phyloP scores from a whole-genome alignment of 805 yeast species.

The Metschnikowia corniflorae region DNA sequence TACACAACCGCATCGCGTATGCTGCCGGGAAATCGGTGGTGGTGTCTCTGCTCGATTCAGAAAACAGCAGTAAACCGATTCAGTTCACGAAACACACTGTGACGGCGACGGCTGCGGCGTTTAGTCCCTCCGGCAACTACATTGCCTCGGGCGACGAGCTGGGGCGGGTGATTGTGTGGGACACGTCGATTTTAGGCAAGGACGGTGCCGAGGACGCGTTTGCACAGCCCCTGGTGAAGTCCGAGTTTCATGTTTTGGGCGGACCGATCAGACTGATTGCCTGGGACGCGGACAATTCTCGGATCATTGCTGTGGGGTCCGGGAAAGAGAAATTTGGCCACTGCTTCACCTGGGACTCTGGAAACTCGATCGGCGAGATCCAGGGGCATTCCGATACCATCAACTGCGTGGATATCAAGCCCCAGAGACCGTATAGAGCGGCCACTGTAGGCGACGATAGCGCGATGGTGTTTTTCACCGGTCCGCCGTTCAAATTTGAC shows the following conservation, averaged over 20 bases:
- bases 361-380: conserved; percentile 95
- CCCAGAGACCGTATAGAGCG: conserved; percentile 87
- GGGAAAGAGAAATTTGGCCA: conserved; percentile 92
- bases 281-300: conserved; percentile 86
- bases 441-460: conserved; percentile 91
- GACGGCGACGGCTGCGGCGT: conserved; percentile 76
- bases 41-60: conserved; percentile 57
- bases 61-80: conserved; percentile 41
- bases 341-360: conserved; percentile 90
- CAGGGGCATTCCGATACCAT: conserved; percentile 85
- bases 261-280: conserved; percentile 81
- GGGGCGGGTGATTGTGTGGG: conserved; percentile 93
- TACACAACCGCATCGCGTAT: conserved; percentile 70
- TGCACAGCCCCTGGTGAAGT: conserved; percentile 58
- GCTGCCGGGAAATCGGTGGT: conserved; percentile 77
- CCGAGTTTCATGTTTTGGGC: conserved; percentile 73
- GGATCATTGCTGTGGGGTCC: conserved; percentile 91
- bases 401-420: conserved; percentile 80
- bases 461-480: conserved; percentile 76
- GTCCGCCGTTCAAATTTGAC: conserved; percentile 91
- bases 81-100: conserved; percentile 74
- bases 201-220: conserved; percentile 35
- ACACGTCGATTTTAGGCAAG: conserved; percentile 37
- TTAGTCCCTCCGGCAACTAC: conserved; percentile 87
- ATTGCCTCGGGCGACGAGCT: conserved; percentile 88